Evolutionary conservation across 768 basidiomycete genomes (phyloP), one percentile per base, ranked within the genome.

Genomic region (Leucocoprinus birnbaumii): DNA sequence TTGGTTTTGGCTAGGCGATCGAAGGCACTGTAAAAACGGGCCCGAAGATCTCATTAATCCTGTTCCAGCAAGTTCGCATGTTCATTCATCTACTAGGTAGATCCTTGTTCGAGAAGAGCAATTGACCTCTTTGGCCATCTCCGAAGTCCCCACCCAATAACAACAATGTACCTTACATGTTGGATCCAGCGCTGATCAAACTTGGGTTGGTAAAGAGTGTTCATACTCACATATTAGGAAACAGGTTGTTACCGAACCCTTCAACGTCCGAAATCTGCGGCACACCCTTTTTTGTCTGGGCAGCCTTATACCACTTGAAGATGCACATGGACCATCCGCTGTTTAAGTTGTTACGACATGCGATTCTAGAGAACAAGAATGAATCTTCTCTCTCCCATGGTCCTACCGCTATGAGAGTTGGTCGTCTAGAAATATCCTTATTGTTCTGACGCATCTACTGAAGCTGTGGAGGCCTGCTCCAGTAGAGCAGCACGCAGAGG

Each of bases 191-290:
- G 21, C n/a, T 37, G 34, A 50, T 50, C 48, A n/a, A 31, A n/a
- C 31, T 11, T 31, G 21, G 25, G 48, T 24, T 50, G 48, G 48
- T 50, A 40, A 40, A 16, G 21, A 31, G 14, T 42, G 27, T 44
- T 44, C 51, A 43, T 22, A 35, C n/a, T 38, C 13, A 9, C 18
- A 11, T n/a, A 21, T 10, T 21, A 1, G 26, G 51, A 43, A 43
- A 42, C 10, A 44, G 41, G 41, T 42, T 27, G 44, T 43, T 24
- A 34, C 26, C 35, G 3, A 19, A 45, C 34, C 27, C 41, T 38
- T 51, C 42, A n/a, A 26, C n/a, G 9, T 52, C 51, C 51, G 51
- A 52, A 34, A 31, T 41, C 11, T 13, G 34, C 51, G 51, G 25
- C n/a, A 44, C 11, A 16, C 19, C n/a, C n/a, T 43, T 19, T 19